Percentiles rank a stretch among this genome's conserved stretches.
Conservation (phyloP, 495 filamentous ascomycete species). For the Tricharina praecox region DNA sequence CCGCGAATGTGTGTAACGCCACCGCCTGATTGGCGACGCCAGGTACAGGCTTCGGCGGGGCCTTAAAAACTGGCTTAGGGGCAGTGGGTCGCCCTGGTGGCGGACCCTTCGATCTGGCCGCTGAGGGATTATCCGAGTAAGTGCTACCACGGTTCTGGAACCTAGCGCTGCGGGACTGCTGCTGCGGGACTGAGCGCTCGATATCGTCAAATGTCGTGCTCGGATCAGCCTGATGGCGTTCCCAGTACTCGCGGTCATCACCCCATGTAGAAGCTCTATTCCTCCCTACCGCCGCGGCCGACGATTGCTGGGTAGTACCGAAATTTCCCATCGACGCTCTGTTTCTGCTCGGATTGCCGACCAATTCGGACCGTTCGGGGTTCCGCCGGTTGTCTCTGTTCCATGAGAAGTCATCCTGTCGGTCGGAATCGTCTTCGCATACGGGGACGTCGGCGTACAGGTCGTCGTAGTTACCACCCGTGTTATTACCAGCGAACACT, state of each 20-base stretch:
- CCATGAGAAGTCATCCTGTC: conserved; percentile 85
- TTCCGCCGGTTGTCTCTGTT: conserved; percentile 32
- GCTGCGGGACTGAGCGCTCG: too few species aligned
- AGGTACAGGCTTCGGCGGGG: conserved; percentile 39
- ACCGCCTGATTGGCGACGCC: conserved; percentile 70
- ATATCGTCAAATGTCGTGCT: conserved; percentile 34
- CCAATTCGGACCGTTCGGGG: conserved; percentile 33
- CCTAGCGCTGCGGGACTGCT: conserved; percentile 20
- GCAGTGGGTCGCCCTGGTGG: conserved; percentile 55
- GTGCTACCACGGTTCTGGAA: too few species aligned
- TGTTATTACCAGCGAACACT: conserved; percentile 39
- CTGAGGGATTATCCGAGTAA: conserved; percentile 16
- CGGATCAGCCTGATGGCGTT: conserved; percentile 17
- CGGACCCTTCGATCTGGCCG: conserved; percentile 4
- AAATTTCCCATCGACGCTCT: too few species aligned
- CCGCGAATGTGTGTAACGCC: conserved; percentile 81
- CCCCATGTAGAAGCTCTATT: conserved; percentile 11
- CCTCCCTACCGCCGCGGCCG: too few species aligned
- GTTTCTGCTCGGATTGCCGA: conserved; percentile 29
- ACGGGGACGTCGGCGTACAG: conserved; percentile 95
- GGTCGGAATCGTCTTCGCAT: conserved; percentile 78
- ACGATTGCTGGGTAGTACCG: too few species aligned
- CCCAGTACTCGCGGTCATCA: conserved; percentile 35
- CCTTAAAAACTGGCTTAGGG: conserved; percentile 68
- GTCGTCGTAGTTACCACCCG: conserved; percentile 32